A percentile compares a stretch with the other conserved stretches of the same genome.
These are phyloP conservation scores for Solanum tarijense DNA, from an alignment of 257 asterid species.

Conservation along the genomic window DNA sequence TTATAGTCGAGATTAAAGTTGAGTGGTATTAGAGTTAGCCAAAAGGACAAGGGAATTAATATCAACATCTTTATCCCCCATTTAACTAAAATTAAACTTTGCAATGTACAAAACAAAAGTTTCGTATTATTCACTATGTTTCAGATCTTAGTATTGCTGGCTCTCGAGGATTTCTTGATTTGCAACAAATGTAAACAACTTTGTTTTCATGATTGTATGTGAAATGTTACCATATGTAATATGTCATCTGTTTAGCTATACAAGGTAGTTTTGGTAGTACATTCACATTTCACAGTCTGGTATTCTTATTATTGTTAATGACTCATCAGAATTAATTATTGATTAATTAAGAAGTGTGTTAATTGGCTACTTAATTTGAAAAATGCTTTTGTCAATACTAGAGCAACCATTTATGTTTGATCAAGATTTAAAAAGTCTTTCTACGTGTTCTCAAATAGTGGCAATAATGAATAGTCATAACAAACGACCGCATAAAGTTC, in stretches of 20 bases:
- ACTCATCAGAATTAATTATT: not conserved
- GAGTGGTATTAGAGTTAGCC: not conserved
- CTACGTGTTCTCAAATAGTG: not conserved
- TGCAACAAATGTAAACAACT: no score
- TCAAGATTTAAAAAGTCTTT: not conserved
- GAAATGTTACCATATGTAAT: not conserved
- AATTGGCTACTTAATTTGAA: not conserved
- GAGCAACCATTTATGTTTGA: not conserved
- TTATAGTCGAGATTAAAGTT: not conserved
- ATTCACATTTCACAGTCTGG: no score
- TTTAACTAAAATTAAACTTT: no score
- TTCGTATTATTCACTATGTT: no score
- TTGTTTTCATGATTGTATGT: not conserved
- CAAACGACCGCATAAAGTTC: not conserved
- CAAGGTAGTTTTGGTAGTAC: no score
- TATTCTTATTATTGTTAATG: no score
- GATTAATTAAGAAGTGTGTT: not conserved
- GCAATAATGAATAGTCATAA: not conserved
- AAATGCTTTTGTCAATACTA: no score
- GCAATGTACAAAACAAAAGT: not conserved
- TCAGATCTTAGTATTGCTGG: not conserved
- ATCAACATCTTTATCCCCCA: not conserved
- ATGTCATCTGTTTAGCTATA: not conserved
- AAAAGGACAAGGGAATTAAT: not conserved
- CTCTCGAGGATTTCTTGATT: not conserved